Conservation (phyloP, 805 yeast species). For the Wickerhamomyces chaumierensis region DNA sequence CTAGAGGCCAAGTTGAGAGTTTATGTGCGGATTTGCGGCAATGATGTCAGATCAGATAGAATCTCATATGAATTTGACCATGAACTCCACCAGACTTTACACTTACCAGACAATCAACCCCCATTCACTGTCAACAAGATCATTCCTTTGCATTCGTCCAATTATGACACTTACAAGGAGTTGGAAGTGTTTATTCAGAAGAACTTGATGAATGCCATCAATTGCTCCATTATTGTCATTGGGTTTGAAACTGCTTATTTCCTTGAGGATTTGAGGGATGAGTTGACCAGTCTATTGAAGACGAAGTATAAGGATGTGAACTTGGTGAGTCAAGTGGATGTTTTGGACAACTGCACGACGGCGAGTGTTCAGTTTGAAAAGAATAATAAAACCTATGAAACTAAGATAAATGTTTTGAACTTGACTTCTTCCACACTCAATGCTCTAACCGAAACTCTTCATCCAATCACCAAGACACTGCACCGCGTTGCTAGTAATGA, state of each 20-base stretch:
- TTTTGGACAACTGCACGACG: background rate
- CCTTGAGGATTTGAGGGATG: background rate
- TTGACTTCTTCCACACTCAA: background rate
- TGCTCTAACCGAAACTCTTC: background rate
- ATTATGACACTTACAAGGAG: background rate
- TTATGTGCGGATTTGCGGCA: conserved; percentile 3
- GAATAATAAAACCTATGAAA: no score
- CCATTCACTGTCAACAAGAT: background rate
- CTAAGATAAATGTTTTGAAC: background rate
- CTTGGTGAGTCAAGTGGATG: background rate
- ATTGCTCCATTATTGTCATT: background rate
- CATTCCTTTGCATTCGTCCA: background rate
- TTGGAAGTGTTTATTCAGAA: background rate
- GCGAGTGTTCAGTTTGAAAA: no score
- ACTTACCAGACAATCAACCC: background rate
- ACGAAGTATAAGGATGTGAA: no score
- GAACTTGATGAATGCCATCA: background rate
- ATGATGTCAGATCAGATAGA: background rate
- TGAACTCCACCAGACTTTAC: background rate
- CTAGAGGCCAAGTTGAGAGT: conserved; percentile 22
- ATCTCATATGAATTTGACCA: background rate
- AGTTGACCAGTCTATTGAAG: background rate
- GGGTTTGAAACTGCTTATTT: background rate
- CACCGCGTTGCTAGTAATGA: no score
- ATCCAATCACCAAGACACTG: background rate